These are phyloP conservation scores for Harrya chromipes DNA, from an alignment of 768 basidiomycete species.

Conservation along the genomic window DNA sequence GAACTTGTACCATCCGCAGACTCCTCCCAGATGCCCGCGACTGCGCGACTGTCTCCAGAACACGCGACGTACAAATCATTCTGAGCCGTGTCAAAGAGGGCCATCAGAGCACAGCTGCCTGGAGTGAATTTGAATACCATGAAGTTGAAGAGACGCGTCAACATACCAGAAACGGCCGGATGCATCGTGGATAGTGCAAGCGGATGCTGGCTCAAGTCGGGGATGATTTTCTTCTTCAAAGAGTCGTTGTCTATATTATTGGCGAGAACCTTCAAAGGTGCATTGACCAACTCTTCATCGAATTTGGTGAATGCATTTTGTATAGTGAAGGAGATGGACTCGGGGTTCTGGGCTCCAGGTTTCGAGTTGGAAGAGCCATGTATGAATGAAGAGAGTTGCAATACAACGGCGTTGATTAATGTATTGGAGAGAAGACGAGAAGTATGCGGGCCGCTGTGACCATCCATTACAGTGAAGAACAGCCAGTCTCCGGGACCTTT, in stretches of 20 bases:
- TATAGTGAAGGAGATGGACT: conserved; percentile 66
- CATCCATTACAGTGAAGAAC: conserved; percentile 90
- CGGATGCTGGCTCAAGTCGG: conserved; percentile 69
- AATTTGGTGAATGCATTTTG: conserved; percentile 74
- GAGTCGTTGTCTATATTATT: conserved; percentile 51
- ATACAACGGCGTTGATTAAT: conserved; percentile 78
- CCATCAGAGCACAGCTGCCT: conserved; percentile 91
- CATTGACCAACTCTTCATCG: conserved; percentile 80
- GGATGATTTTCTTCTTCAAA: conserved; percentile 49
- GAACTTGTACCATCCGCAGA: conserved; percentile 58
- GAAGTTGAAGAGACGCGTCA: conserved; percentile 6
- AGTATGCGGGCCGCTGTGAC: conserved; percentile 83
- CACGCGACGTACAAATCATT: conserved; percentile 86
- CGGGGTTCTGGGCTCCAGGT: conserved; percentile 37
- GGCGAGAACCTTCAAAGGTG: conserved; percentile 71
- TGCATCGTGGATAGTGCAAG: conserved; percentile 69
- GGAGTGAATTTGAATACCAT: conserved; percentile 14
- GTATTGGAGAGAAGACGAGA: conserved; percentile 79
- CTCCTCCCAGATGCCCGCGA: conserved; percentile 89
- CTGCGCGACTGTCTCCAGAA: conserved; percentile 92
- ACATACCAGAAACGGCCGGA: conserved; percentile 73
- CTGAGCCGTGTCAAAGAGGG: conserved; percentile 81
- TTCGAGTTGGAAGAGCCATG: conserved; percentile 35
- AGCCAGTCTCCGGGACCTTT: conserved; percentile 67
- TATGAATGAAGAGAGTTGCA: conserved; percentile 63